Base-by-base conservation (phyloP, 2,329 filamentous ascomycete species). In the Cryphonectria parasitica region DNA sequence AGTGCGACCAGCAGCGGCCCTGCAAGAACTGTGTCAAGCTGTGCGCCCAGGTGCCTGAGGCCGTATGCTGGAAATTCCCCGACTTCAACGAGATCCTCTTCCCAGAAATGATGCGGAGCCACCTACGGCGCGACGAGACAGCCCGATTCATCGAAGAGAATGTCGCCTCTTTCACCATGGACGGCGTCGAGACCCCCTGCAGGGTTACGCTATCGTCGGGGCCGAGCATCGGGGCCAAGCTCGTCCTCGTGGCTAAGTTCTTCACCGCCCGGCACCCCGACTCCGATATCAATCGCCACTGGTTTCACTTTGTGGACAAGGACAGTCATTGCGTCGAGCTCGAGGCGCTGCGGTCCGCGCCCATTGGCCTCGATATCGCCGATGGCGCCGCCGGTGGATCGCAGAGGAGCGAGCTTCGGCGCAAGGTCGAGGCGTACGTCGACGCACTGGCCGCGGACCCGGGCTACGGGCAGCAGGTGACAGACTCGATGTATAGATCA, bases 51-150 rank as follows among this genome's bases (percentile, higher is more conserved):
- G 80, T 88, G 19, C 86, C 87, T 1, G 84, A 87, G 74, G 83
- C 86, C 28, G 81, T 89, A 34, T 89, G 87, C 78, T 89, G 87
- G 87, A 86, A 86, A 75, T 89, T 89, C 71, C 81, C 83, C 56
- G 86, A 89, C 75, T 89, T 89, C 71, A 72, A 85, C 10, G 80
- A 81, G 0, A 80, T 85, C 2, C 75, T 89, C 36, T 88, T 89
- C 69, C 87, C 87, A 5, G 79, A 79, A 11, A 84, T 88, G 69
- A 83, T 88, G 49, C 81, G 86, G 8, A 75, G 75, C 0, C 87
- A 89, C 75, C 83, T 89, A 71, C 79, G 77, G 62, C 85, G 83
- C 73, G 85, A 87, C 2, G 81, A 83, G 71, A 86, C 88, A 80
- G 72, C 76, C 13, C 77, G 75, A 60, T 89, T 88, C 75, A 75